These are phyloP conservation scores for Erigeron philadelphicus DNA, from an alignment of 140 eudicot genomes.

Conservation along the genomic window DNA sequence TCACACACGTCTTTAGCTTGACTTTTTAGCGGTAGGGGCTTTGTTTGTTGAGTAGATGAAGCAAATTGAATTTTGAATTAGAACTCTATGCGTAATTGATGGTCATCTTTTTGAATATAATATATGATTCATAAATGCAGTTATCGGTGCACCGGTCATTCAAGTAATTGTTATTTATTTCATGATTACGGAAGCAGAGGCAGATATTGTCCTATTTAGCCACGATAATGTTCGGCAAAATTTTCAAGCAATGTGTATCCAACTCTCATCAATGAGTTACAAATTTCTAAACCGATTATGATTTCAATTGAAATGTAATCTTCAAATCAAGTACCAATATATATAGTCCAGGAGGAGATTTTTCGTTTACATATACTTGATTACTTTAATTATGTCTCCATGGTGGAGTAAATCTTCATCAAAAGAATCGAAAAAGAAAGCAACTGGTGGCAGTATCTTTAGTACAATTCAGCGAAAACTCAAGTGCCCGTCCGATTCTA, in stretches of 20 bases:
- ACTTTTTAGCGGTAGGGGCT: slow-evolving; percentile 22
- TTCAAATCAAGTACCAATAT: slow-evolving; percentile 12
- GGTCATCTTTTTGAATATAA: slow-evolving; percentile 30
- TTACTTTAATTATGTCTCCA: slow-evolving; percentile 49
- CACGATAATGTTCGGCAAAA: slow-evolving; percentile 25
- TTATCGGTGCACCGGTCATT: slow-evolving; percentile 33
- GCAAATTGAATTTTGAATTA: slow-evolving; percentile 17
- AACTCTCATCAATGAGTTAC: slow-evolving; percentile 22
- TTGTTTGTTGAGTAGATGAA: slow-evolving; percentile 19
- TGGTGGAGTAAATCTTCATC: slow-evolving; percentile 93
- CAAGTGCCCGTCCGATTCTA: slow-evolving; percentile 47
- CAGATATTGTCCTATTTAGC: slow-evolving; percentile 31
- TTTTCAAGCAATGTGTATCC: slow-evolving; percentile 25
- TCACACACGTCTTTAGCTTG: slow-evolving; percentile 20
- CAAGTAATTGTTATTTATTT: slow-evolving; percentile 36
- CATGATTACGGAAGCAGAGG: slow-evolving; percentile 40
- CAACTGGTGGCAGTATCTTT: slow-evolving; percentile 50
- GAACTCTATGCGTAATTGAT: slow-evolving; percentile 19
- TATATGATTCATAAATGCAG: slow-evolving; percentile 34
- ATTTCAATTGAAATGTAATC: slow-evolving; percentile 17
- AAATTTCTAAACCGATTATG: slow-evolving; percentile 13
- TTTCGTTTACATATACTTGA: slow-evolving; percentile 12
- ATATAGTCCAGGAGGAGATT: slow-evolving; percentile 8
- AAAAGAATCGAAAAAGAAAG: slow-evolving; percentile 62
- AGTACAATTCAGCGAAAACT: slow-evolving; percentile 64